Base-by-base conservation (phyloP, 1,139 yeast species). In the Cylindricascospora bacillispora region DNA sequence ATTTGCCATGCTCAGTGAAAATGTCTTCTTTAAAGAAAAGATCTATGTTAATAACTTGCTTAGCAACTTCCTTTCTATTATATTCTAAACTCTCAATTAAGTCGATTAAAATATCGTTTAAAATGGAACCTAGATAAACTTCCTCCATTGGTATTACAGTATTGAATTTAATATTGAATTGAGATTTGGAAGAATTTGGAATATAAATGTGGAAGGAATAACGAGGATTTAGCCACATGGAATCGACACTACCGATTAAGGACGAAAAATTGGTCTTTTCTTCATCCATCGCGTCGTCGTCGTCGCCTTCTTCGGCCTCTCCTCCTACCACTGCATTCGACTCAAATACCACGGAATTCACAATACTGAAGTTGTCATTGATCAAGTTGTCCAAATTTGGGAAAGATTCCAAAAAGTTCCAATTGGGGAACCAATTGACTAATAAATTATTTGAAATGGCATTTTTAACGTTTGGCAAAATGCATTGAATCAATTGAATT, bases 1-100 rank as follows among this genome's bases (percentile, higher is more conserved):
- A 71, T 3, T 81, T 70, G 26, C 93, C 93, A 2, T 93, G 82
- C 24, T 82, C 78, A 4, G 93, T 76, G 59, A 89, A 89, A 24
- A 76, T 57, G 26, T 70, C 70, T 13, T 70, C 65, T 38, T 70
- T 67, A 60, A 85, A 83, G 47, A 76, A 86, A 35, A 72, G 56
- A 47, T 81, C 92, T 35, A 89, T 59, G 6, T 78, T 73, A 19
- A 83, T 67, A 33, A 89, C 67, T 54, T 85, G 95, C 35, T 81
- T 73, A 0, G 94, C 76, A 6, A 85, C 93, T 43, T 83, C 93
- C 33, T 72, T 74, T 48, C 93, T 75, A 57, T 89, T 89, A 59
- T 82, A 89, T 36, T 89, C 93, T 59, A 89, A 62, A 43, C 79
- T 73, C 35, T 78, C 73, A 37, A 86, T 69, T 25, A 81, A 60